A percentile compares a stretch with the other conserved stretches of the same genome.
These are phyloP conservation scores for Saccharomyces uvarum DNA, from an alignment of 1,139 yeast species.

Conservation along the genomic window DNA sequence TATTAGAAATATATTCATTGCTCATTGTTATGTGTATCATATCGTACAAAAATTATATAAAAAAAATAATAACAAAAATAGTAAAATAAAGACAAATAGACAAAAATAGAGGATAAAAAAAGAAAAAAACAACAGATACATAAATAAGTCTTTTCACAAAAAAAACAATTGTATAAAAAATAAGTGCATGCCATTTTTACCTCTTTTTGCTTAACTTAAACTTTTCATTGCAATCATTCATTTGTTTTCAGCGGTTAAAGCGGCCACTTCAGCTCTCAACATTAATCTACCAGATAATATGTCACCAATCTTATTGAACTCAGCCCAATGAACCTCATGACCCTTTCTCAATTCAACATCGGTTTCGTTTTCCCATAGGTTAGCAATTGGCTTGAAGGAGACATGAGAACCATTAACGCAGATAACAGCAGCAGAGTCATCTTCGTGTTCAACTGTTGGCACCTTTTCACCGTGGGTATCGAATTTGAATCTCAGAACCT, in stretches of 20 bases:
- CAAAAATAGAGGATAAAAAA: not conserved
- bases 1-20: not conserved
- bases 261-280: slow-evolving; percentile 37
- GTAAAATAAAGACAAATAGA: not conserved
- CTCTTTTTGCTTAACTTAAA: slow-evolving; percentile 1
- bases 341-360: slow-evolving; percentile 59
- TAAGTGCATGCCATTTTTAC: not conserved
- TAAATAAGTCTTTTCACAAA: not conserved
- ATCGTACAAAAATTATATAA: slow-evolving; percentile 1
- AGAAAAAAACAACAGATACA: not conserved
- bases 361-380: slow-evolving; percentile 53
- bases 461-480: slow-evolving; percentile 35
- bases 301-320: slow-evolving; percentile 51
- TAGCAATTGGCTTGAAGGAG: slow-evolving; percentile 46
- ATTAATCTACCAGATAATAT: slow-evolving; percentile 60
- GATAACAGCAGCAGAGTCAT: slow-evolving; percentile 52
- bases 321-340: slow-evolving; percentile 58
- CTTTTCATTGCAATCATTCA: slow-evolving; percentile 1
- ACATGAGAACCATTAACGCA: slow-evolving; percentile 63
- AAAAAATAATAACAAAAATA: not conserved
- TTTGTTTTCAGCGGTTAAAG: slow-evolving; percentile 12
- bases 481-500: slow-evolving; percentile 37
- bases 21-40: slow-evolving; percentile 1
- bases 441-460: slow-evolving; percentile 35
- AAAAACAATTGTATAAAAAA: not conserved